Evolutionary conservation across 108 stramenopile species (phyloP).

Genomic region (Pseudonitzschia multiseries): DNA sequence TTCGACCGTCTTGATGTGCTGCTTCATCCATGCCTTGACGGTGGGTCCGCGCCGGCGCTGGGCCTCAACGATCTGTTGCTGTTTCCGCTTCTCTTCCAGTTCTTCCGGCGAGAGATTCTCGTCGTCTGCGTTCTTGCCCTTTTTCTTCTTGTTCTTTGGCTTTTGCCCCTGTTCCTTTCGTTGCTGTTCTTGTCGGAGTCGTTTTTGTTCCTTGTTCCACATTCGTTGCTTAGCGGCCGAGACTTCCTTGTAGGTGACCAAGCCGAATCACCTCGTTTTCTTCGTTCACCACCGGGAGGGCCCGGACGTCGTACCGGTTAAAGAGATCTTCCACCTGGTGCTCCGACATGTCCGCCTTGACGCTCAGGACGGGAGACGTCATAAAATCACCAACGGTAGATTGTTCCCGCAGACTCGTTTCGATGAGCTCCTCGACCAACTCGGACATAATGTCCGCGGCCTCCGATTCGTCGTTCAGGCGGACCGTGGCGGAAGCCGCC

Average conservation of each 20-base stretch:
- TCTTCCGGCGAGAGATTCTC: slow-evolving; percentile 36
- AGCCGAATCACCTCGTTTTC: slow-evolving; percentile 76
- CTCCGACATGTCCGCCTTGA: slow-evolving; percentile 78
- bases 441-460: slow-evolving; percentile 63
- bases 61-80: slow-evolving; percentile 43
- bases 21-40: slow-evolving; percentile 90
- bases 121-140: slow-evolving; percentile 17
- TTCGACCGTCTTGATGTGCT: slow-evolving; percentile 78
- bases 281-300: slow-evolving; percentile 87
- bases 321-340: slow-evolving; percentile 86
- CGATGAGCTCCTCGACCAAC: slow-evolving; percentile 74
- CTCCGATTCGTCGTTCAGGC: slow-evolving; percentile 67
- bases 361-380: slow-evolving; percentile 77
- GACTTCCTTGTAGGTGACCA: slow-evolving; percentile 90
- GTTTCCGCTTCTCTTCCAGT: slow-evolving; percentile 34
- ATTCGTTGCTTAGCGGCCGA: slow-evolving; percentile 78
- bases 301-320: slow-evolving; percentile 79
- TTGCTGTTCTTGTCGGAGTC: slow-evolving; percentile 41
- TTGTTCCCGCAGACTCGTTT: slow-evolving; percentile 60
- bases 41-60: slow-evolving; percentile 56
- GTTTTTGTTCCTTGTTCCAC: slow-evolving; percentile 80
- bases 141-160: slow-evolving; percentile 19
- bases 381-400: slow-evolving; percentile 82
- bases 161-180: slow-evolving; percentile 22
- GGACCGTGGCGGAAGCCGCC: slow-evolving; percentile 85